Percentiles rank a stretch among this genome's conserved stretches.
Evolutionary conservation across 176 grass and related monocot genomes (phyloP).

Genomic region (Aegilops bicornis): DNA sequence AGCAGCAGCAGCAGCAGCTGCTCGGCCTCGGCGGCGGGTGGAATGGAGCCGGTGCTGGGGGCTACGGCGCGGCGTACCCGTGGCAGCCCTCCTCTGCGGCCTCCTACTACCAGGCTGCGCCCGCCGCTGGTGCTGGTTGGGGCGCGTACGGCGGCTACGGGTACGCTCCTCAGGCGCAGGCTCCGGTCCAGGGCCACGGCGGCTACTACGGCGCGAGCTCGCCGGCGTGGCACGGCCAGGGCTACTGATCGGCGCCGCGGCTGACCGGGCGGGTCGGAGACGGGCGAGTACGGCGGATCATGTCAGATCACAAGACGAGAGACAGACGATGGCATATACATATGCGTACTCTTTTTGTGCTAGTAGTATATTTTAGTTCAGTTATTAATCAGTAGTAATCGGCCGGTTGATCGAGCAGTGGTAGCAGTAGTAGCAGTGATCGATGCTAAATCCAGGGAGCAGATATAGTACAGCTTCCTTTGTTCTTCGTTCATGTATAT

Average conservation of each 20-base stretch:
- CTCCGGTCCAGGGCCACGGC: not conserved
- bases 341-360: not conserved
- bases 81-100: not conserved
- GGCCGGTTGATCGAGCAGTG: not conserved
- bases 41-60: not conserved
- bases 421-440: not conserved
- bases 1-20: not conserved
- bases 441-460: no score
- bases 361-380: not conserved
- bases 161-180: not conserved
- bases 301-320: not conserved
- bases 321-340: not conserved
- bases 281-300: no score
- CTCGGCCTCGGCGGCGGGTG: not conserved
- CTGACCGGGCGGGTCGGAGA: no score
- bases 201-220: not conserved
- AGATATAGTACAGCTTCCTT: not conserved
- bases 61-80: constrained; percentile 16
- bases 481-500: not conserved
- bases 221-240: not conserved
- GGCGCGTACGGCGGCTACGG: not conserved
- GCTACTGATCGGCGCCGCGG: not conserved
- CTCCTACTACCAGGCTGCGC: not conserved
- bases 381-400: not conserved
- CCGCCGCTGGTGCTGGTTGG: not conserved